phyloP scores from a whole-genome alignment of 2,329 filamentous ascomycete species.

The Aspergillaceae sp. region DNA sequence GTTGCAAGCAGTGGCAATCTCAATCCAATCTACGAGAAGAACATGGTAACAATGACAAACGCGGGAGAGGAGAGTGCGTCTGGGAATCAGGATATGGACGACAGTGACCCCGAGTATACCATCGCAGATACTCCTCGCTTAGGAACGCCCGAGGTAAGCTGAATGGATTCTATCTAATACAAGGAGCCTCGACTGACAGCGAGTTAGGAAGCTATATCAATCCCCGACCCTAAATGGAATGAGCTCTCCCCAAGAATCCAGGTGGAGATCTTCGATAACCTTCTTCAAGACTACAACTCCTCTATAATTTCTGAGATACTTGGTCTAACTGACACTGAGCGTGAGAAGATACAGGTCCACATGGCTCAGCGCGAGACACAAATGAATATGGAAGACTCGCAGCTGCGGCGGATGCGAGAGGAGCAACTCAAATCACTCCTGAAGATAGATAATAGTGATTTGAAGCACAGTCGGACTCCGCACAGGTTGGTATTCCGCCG shows the following conservation, averaged over 20 bases:
- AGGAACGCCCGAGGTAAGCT: constrained; percentile 3
- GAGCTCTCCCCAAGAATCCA: constrained; percentile 25
- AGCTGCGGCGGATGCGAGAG: constrained; percentile 24
- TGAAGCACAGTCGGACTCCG: constrained; percentile 15
- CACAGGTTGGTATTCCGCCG: constrained; percentile 21
- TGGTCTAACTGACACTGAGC: constrained; percentile 16
- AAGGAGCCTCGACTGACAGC: neutral
- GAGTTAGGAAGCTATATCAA: constrained; percentile 1
- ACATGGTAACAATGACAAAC: constrained; percentile 16
- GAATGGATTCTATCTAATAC: neutral
- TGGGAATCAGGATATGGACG: constrained; percentile 7
- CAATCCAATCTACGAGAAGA: constrained; percentile 21
- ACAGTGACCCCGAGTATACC: constrained; percentile 13
- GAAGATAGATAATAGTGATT: constrained; percentile 23
- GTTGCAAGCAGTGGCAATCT: constrained; percentile 20
- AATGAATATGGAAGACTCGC: constrained; percentile 18
- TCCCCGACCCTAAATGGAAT: constrained; percentile 20
- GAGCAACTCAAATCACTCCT: constrained; percentile 26
- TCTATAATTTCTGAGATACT: constrained; percentile 15
- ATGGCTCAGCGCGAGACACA: constrained; percentile 18
- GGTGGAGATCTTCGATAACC: constrained; percentile 29
- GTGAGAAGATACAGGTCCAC: constrained; percentile 10
- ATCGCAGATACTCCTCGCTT: constrained; percentile 1
- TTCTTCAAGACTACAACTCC: constrained; percentile 17
- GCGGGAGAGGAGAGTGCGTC: neutral